These are phyloP conservation scores for Alternaria sp. DNA, from an alignment of 2,329 filamentous ascomycete genomes.

Conservation along the genomic window DNA sequence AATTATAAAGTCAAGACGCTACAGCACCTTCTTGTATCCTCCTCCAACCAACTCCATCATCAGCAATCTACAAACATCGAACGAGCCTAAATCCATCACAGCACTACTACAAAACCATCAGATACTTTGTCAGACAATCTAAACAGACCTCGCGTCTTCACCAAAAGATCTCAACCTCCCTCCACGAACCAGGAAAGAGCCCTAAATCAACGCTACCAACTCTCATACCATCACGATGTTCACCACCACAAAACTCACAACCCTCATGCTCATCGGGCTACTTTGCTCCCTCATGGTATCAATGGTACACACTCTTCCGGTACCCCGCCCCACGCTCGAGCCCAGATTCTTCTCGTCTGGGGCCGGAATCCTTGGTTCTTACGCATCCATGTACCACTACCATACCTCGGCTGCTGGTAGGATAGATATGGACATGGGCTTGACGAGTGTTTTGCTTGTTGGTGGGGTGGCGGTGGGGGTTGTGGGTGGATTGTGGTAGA, in stretches of 20 bases:
- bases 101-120: background rate
- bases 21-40: background rate
- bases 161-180: background rate
- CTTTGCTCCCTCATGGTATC: background rate
- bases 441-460: background rate
- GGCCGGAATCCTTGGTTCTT: background rate
- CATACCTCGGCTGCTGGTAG: background rate
- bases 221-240: background rate
- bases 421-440: background rate
- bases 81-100: background rate
- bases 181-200: no score
- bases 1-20: background rate
- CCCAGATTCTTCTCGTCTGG: background rate
- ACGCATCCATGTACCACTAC: background rate
- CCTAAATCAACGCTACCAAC: no score
- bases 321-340: background rate
- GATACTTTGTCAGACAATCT: no score
- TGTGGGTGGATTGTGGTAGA: background rate
- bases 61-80: background rate
- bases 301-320: background rate
- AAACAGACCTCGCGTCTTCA: background rate
- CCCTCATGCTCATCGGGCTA: background rate
- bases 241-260: background rate
- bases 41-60: background rate
- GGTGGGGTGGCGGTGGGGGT: background rate